Base-by-base conservation (phyloP, 2,329 filamentous ascomycete species). In the Colletotrichum tofieldiae region DNA sequence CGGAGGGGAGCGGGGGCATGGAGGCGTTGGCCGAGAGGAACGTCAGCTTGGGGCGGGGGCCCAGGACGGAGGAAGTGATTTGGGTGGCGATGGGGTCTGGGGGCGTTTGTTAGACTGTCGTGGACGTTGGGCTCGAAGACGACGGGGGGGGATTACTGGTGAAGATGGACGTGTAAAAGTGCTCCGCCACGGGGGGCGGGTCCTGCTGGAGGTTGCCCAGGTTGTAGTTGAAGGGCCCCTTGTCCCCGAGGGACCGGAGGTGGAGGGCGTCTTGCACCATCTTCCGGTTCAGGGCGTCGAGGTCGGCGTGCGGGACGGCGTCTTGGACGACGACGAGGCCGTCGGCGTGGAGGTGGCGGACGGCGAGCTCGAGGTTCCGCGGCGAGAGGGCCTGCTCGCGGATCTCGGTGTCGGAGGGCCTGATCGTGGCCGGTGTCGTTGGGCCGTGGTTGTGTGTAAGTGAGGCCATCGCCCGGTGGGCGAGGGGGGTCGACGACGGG, bases 151-250 rank as follows among this genome's bases (percentile, higher is more conserved):
- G 39, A 1, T 62, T 78, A 90, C 88, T 92, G 14, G 86, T 78
- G 67, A 91, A 90, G 35, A 91, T 87, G 5, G 81, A 81, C 1
- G 83, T 78, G 23, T 83, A 80, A 65, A 90, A 89, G 73, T 83
- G 86, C 54, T 87, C 79, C 0, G 81, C 79, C 0, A 86, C 84
- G 2, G 88, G 84, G 0, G 88, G 88, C 0, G 90, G 83, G 74
- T 91, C 89, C 76, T 92, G 90, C 73, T 92, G 89, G 43, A 91
- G 82, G 73, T 91, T 92, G 1, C 87, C 88, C 59, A 85, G 85
- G 76, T 91, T 91, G 77, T 91, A 91, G 75, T 92, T 92, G 82
- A 87, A 92, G 0, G 88, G 88, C 0, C 86, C 85, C 20, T 88
- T 83, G 26, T 90, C 84, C 2, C 88, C 88, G 41, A 83, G 80